Evolutionary conservation across 148 eudicot species (phyloP).

Genomic region (Dysphania ambrosioides): DNA sequence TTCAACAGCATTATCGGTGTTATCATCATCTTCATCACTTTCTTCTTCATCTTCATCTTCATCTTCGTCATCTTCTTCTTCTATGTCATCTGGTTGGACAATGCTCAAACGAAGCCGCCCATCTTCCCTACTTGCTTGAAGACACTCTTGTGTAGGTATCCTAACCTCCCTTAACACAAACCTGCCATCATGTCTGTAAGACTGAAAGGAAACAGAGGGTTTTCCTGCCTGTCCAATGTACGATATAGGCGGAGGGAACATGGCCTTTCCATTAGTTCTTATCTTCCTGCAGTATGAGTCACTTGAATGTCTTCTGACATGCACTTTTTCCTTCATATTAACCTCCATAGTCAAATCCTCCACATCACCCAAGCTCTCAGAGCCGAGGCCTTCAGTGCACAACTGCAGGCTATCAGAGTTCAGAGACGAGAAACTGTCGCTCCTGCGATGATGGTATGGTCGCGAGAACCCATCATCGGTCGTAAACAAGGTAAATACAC

Average conservation of each 20-base stretch:
- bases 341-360: slow-evolving; percentile 42
- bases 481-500: slow-evolving; percentile 5
- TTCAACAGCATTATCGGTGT: neutral
- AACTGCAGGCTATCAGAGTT: slow-evolving; percentile 60
- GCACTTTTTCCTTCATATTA: slow-evolving; percentile 12
- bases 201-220: slow-evolving; percentile 61
- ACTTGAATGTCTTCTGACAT: slow-evolving; percentile 14
- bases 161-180: slow-evolving; percentile 66
- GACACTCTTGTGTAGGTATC: slow-evolving; percentile 52
- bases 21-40: too few species aligned
- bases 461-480: slow-evolving; percentile 9
- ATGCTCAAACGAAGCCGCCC: slow-evolving; percentile 66
- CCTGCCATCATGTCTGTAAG: slow-evolving; percentile 64
- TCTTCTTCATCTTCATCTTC: too few species aligned
- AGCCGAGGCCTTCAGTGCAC: slow-evolving; percentile 91
- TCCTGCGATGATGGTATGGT: slow-evolving; percentile 36
- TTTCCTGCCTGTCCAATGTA: slow-evolving; percentile 65
- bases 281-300: slow-evolving; percentile 34
- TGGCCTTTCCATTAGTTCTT: slow-evolving; percentile 27
- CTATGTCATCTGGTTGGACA: slow-evolving; percentile 47
- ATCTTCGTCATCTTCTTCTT: slow-evolving; percentile 17
- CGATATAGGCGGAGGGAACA: slow-evolving; percentile 84
- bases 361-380: slow-evolving; percentile 65
- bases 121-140: slow-evolving; percentile 69
- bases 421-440: slow-evolving; percentile 55